These are phyloP conservation scores for Lizonia empirigonia DNA, from an alignment of 2,329 filamentous ascomycete genomes.

Conservation along the genomic window DNA sequence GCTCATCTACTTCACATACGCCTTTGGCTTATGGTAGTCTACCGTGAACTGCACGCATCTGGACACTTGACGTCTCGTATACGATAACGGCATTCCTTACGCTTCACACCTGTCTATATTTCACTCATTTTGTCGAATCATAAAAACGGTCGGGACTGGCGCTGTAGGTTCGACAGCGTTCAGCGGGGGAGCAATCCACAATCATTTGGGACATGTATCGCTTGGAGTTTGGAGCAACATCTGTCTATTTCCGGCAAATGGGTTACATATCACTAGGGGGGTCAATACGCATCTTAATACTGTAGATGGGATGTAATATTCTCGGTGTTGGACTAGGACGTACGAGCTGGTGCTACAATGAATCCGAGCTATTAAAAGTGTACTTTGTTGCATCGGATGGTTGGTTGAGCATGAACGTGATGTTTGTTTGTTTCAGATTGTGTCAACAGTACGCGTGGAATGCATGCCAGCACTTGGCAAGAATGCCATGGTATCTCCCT, in stretches of 20 bases:
- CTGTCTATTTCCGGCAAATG: background rate
- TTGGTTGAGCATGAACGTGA: background rate
- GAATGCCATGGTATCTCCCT: constrained; percentile 17
- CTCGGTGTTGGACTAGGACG: constrained; percentile 12
- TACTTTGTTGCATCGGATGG: background rate
- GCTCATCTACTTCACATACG: constrained; percentile 59
- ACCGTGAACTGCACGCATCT: constrained; percentile 2
- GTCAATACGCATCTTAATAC: constrained; percentile 20
- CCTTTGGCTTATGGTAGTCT: constrained; percentile 50
- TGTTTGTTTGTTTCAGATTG: background rate
- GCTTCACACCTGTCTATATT: constrained; percentile 31
- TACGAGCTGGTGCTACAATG: background rate
- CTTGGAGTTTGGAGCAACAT: constrained; percentile 23
- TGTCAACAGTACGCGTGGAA: constrained; percentile 2
- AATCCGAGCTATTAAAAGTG: constrained; percentile 2
- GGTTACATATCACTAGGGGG: constrained; percentile 3
- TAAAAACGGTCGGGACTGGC: constrained; percentile 21
- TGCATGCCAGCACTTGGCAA: constrained; percentile 29
- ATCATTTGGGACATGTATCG: constrained; percentile 18
- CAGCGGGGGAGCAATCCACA: constrained; percentile 19
- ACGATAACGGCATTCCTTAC: constrained; percentile 32
- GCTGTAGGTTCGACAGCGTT: constrained; percentile 21
- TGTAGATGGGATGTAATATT: constrained; percentile 17
- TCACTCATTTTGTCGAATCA: constrained; percentile 24
- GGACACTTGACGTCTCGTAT: constrained; percentile 11